Conservation (phyloP, 2,329 filamentous ascomycete species). For the Simplicillium sp. region DNA sequence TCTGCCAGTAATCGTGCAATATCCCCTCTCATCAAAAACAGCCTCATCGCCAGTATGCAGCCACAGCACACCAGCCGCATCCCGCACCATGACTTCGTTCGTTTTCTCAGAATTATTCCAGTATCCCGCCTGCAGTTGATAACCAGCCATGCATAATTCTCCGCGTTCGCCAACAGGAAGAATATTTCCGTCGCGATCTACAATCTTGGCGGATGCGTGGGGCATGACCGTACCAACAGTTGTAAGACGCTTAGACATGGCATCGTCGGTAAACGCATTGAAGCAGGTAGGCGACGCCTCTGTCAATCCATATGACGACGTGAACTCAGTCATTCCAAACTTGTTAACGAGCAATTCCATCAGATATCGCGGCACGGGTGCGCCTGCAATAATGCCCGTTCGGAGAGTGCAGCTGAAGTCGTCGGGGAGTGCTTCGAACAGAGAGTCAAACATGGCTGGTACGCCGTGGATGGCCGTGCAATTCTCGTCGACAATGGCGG, state of each 20-base stretch:
- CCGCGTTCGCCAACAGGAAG: slow-evolving; percentile 60
- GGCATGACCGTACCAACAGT: slow-evolving; percentile 72
- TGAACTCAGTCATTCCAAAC: slow-evolving; percentile 68
- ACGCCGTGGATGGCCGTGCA: slow-evolving; percentile 75
- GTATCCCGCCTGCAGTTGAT: slow-evolving; percentile 60
- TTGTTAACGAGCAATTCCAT: slow-evolving; percentile 64
- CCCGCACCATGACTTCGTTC: slow-evolving; percentile 45
- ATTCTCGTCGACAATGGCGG: slow-evolving; percentile 54
- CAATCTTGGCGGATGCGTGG: slow-evolving; percentile 68
- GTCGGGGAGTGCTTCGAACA: slow-evolving; percentile 35
- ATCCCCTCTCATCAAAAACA: slow-evolving; percentile 57
- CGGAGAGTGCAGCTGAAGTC: slow-evolving; percentile 45
- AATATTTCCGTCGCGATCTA: slow-evolving; percentile 55
- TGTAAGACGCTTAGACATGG: slow-evolving; percentile 53
- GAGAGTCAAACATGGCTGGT: slow-evolving; percentile 73
- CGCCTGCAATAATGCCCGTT: slow-evolving; percentile 72
- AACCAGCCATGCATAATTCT: slow-evolving; percentile 70
- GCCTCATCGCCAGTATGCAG: slow-evolving; percentile 61
- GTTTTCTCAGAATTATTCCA: slow-evolving; percentile 69
- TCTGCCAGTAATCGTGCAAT: slow-evolving; percentile 63
- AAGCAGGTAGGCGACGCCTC: slow-evolving; percentile 75
- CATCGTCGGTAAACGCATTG: slow-evolving; percentile 68
- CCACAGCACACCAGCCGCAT: slow-evolving; percentile 49
- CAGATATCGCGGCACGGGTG: slow-evolving; percentile 63
- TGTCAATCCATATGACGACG: slow-evolving; percentile 62